These are phyloP conservation scores for Heritiera fomes DNA, from an alignment of 345 rosid species.

Conservation along the genomic window DNA sequence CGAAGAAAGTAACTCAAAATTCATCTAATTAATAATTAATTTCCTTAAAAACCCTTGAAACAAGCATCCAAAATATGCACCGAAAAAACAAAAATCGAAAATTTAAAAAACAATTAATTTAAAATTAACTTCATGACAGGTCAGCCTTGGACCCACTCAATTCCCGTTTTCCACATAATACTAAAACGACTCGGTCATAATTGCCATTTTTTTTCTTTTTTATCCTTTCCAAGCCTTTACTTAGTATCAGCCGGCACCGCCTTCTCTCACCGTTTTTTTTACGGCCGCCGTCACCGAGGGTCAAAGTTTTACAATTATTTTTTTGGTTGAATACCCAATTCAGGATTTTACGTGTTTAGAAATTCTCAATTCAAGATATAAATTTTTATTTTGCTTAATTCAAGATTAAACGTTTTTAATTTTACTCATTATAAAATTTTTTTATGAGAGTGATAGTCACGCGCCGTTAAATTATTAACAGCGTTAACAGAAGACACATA, in stretches of 20 bases:
- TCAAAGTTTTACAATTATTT: background rate
- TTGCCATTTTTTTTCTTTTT: background rate
- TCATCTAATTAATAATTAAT: background rate
- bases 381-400: no score
- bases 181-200: background rate
- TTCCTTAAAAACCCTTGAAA: background rate
- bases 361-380: no score
- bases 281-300: background rate
- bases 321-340: no score
- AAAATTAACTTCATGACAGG: background rate
- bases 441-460: no score
- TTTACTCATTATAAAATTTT: no score
- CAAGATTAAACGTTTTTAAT: no score
- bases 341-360: no score
- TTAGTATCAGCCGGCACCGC: constrained; percentile 32
- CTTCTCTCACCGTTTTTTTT: constrained; percentile 36
- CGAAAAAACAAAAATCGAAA: no score
- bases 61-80: background rate
- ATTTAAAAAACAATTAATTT: background rate
- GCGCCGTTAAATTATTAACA: no score
- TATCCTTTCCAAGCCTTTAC: no score
- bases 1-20: background rate
- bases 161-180: background rate
- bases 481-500: no score
- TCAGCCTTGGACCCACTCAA: background rate